phyloP scores from a whole-genome alignment of 2,329 filamentous ascomycete genomes.

The Chalaropsis ovoidea region DNA sequence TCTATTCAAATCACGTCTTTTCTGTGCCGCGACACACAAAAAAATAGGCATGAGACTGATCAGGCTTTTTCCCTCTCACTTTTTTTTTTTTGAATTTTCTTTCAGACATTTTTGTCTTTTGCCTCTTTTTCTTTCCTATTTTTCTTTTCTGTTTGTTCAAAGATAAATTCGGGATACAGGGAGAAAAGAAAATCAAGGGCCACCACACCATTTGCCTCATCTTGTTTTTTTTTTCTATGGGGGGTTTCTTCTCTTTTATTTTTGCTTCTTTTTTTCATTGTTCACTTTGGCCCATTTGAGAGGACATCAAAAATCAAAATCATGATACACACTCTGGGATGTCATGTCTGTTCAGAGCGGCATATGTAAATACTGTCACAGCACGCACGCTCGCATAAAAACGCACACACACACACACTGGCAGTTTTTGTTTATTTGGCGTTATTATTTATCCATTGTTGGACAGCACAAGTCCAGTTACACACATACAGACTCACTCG shows the following conservation, averaged over 20 bases:
- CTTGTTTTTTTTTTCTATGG: background rate
- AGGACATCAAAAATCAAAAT: background rate
- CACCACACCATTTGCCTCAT: background rate
- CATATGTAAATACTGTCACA: background rate
- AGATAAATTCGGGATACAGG: slow-evolving; percentile 12
- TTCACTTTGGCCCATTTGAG: background rate
- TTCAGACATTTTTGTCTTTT: background rate
- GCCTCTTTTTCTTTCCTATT: background rate
- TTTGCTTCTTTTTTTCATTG: background rate
- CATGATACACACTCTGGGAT: slow-evolving; percentile 6
- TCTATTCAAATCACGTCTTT: background rate
- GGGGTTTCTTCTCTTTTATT: background rate
- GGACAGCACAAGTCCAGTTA: background rate
- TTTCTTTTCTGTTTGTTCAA: background rate
- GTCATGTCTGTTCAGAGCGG: background rate
- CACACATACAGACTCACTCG: background rate
- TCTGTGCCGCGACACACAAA: slow-evolving; percentile 1
- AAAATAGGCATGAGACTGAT: background rate
- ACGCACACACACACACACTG: background rate
- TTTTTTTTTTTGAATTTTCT: background rate
- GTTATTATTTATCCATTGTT: background rate
- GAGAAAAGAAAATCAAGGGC: background rate
- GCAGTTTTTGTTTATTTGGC: background rate
- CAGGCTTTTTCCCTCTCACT: background rate
- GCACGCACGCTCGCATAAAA: too few relatives aligned